Evolutionary conservation across 1,284 basidiomycete genomes (phyloP).

Genomic region (Ceratobasidium sp.): DNA sequence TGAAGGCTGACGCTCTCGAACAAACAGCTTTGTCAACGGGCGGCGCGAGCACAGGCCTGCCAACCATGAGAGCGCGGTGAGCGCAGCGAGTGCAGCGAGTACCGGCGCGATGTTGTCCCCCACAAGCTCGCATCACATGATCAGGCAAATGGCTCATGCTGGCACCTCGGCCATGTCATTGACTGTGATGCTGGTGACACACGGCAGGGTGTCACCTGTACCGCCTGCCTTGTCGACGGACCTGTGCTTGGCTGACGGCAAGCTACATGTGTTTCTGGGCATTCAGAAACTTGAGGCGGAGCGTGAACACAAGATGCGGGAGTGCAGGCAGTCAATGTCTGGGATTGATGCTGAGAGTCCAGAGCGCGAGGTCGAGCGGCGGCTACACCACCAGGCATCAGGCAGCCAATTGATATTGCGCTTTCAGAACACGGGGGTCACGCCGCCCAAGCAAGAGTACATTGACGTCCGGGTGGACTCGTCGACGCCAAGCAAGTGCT

Average conservation of each 20-base stretch:
- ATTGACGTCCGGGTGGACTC: conserved; percentile 29
- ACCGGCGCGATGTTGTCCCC: conserved; percentile 46
- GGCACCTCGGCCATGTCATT: conserved; percentile 38
- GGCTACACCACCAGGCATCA: conserved; percentile 75
- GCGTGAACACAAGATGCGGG: conserved; percentile 62
- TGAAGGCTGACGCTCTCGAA: conserved; percentile 79
- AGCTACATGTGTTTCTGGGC: conserved; percentile 90
- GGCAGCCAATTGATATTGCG: conserved; percentile 72
- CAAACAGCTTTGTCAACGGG: conserved; percentile 74
- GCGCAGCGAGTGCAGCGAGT: conserved; percentile 74
- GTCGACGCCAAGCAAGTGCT: conserved; percentile 57
- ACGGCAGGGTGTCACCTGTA: conserved; percentile 74
- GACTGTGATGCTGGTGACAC: conserved; percentile 62
- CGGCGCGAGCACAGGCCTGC: conserved; percentile 67
- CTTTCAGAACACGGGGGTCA: conserved; percentile 55
- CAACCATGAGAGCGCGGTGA: conserved; percentile 80
- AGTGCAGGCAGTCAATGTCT: conserved; percentile 36
- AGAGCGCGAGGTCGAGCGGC: conserved; percentile 61
- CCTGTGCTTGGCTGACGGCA: conserved; percentile 76
- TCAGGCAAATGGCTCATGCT: conserved; percentile 27
- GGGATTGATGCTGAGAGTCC: conserved; percentile 37
- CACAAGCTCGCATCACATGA: conserved; percentile 54
- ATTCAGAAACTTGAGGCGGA: conserved; percentile 78
- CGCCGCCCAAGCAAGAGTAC: conserved; percentile 44
- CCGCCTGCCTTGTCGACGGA: conserved; percentile 75